Evolutionary conservation across 1,284 basidiomycete genomes (phyloP), one percentile per base, ranked within the genome.

Genomic region (Sporisorium reilianum): DNA sequence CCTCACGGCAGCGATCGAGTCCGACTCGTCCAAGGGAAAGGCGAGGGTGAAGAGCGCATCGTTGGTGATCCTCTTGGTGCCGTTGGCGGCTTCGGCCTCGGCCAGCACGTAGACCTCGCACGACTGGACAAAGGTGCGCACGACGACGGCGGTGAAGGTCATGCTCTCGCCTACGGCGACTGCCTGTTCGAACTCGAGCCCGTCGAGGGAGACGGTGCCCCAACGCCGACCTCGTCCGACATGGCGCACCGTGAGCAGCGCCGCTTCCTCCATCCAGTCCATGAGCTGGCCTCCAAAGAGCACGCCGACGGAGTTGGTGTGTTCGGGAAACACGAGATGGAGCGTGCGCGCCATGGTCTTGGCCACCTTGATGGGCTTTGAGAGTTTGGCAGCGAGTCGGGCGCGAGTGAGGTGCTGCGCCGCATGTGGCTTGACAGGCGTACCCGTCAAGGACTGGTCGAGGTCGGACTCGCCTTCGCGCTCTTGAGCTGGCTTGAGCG

Each of bases 261-360:
- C 79, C 1, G 70, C 68, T 40, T 76, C 73, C 49, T 81, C 79
- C 69, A 79, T 78, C 79, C 79, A 81, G 44, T 70, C 76, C 73
- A 80, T 80, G 50, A 80, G 61, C 55, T 81, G 78, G 0, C 79
- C 79, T 32, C 79, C 79, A 25, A 81, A 81, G 2, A 81, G 60
- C 12, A 79, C 73, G 1, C 62, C 59, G 12, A 71, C 64, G 1
- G 68, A 74, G 34, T 81, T 81, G 36, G 76, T 70, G 55, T 81
- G 79, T 53, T 81, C 75, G 6, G 79, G 79, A 40, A 80, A 80
- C 2, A 80, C 79, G 16, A 80, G 57, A 23, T 80, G 78, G 10
- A 80, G 55, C 14, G 72, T 74, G 0, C 59, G 68, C 11, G 62
- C 68, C 51, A 75, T 55, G 6, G 79, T 80, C 22, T 70, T 59